Evolutionary conservation across 495 filamentous ascomycete species (phyloP), one percentile per base, ranked within the genome.

Genomic region (Podospora pseudopauciseta): DNA sequence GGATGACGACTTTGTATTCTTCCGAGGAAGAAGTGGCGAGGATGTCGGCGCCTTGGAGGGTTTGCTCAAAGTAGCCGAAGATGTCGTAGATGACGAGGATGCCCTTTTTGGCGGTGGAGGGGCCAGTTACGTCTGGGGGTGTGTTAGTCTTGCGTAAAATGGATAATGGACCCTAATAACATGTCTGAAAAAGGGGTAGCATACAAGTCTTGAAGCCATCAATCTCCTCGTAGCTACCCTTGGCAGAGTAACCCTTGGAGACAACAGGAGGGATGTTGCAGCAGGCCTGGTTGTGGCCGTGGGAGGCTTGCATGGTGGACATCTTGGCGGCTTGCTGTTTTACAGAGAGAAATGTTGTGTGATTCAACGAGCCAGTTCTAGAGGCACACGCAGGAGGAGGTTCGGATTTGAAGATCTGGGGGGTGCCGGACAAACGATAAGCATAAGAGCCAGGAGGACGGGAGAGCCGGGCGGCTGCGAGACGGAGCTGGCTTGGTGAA

Each of bases 181-280:
- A 23, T 23, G 23, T 23, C 23, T 23, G 23, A 28, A 9, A 60
- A 20, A 60, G 23, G 23, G 28, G 6, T 44, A 5, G 34, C 68
- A 23, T 71, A 91, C 89, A 94, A 23, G 90, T 91, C 67, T 90
- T 90, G 53, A 91, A 74, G 23, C 87, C 89, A 18, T 82, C 87
- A 67, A 91, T 76, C 20, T 82, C 85, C 49, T 85, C 82, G 69
- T 88, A 93, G 44, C 79, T 76, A 67, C 92, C 92, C 74, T 91
- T 89, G n/a, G 82, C 74, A 9, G 73, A 77, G 76, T 93, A 93
- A 15, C 82, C 87, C 67, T 86, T 80, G 18, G 79, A 70, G 53
- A 89, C 79, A 39, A 92, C 85, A 0, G 91, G 89, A 0, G 91
- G 90, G 55, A 92, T 87, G 69, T 87, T 90, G 76, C 89, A 91